Evolutionary conservation across 2,329 filamentous ascomycete genomes (phyloP), one percentile per base, ranked within the genome.

Genomic region (Phialemonium atrogriseum): DNA sequence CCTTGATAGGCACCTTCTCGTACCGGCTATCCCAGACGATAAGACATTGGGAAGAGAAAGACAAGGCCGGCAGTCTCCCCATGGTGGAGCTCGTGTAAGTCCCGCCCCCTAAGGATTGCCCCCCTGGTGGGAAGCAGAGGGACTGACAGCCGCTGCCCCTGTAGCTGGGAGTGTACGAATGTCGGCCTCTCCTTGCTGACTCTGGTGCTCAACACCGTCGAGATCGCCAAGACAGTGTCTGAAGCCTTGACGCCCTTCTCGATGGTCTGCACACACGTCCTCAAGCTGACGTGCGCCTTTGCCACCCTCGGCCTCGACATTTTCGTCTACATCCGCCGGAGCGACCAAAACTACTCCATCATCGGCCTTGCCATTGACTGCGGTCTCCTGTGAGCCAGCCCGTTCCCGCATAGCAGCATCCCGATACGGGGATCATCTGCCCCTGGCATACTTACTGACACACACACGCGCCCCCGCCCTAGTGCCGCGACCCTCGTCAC

Each of bases 201-300:
- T 1, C 59, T 70, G 5, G 20, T 64, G 19, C 59, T 68, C 46
- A 69, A 59, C 10, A 48, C 65, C 24, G 44, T 66, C 36, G 66
- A 71, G 39, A 56, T 72, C 19, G 60, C 55, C 25, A 63, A 55
- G 41, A 64, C 59, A 35, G 55, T 60, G 28, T 55, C 60, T 18
- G 68, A 73, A 47, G 59, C 62, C 1, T 48, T 76, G 33, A 74
- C 71, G 9, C 70, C 71, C 3, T 66, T 70, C 49, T 64, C 62
- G 5, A 62, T 76, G 56, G 50, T 75, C 4, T 64, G 67, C 39
- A 64, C 62, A 12, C 64, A 71, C 37, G 49, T 66, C 35, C 40
- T 74, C 44, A 74, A 73, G 42, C 39, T 68, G 25, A 57, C 61
- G 1, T 60, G 68, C 13, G 59, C 67, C 0, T 40, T 54, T 6